These are phyloP conservation scores for Annulohypoxylon maeteangense DNA, from an alignment of 495 filamentous ascomycete species.

Conservation along the genomic window DNA sequence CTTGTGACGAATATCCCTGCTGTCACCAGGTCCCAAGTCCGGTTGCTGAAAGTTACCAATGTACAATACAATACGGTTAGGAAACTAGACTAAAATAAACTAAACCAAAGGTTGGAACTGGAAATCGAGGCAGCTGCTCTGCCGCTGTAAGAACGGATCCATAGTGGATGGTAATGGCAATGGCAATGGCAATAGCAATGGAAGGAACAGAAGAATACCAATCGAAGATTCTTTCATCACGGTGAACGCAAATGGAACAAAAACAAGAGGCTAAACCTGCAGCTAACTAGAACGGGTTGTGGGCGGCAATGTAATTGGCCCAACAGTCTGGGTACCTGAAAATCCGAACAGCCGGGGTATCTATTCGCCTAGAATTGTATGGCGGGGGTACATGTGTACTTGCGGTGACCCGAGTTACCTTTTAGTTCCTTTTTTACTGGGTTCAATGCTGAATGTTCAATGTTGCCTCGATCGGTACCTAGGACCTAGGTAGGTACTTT, in stretches of 20 bases:
- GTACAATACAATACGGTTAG: constrained; percentile 33
- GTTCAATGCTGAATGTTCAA: too few species aligned
- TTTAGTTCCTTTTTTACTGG: not conserved
- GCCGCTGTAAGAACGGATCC: not conserved
- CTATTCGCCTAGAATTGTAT: constrained; percentile 16
- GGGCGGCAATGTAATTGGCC: constrained; percentile 42
- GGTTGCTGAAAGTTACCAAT: constrained; percentile 11
- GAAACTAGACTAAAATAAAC: not conserved
- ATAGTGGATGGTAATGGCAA: not conserved
- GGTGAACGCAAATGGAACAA: constrained; percentile 47
- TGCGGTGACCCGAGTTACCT: constrained; percentile 36
- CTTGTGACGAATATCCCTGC: constrained; percentile 31
- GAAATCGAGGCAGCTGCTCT: not conserved
- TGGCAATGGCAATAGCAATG: not conserved
- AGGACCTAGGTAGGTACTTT: not conserved
- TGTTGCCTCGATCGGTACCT: not conserved
- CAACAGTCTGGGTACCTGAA: constrained; percentile 48
- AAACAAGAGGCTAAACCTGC: constrained; percentile 41
- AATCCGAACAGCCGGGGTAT: constrained; percentile 40
- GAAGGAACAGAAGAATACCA: constrained; percentile 20
- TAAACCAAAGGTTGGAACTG: not conserved
- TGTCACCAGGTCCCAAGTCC: constrained; percentile 15
- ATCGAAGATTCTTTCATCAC: constrained; percentile 45
- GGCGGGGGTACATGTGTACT: constrained; percentile 31
- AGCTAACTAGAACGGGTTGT: constrained; percentile 46